A percentile compares a stretch with the other conserved stretches of the same genome.
Evolutionary conservation across 192 early-diverging fungal species (phyloP).

Genomic region (Entomortierella beljakovae): DNA sequence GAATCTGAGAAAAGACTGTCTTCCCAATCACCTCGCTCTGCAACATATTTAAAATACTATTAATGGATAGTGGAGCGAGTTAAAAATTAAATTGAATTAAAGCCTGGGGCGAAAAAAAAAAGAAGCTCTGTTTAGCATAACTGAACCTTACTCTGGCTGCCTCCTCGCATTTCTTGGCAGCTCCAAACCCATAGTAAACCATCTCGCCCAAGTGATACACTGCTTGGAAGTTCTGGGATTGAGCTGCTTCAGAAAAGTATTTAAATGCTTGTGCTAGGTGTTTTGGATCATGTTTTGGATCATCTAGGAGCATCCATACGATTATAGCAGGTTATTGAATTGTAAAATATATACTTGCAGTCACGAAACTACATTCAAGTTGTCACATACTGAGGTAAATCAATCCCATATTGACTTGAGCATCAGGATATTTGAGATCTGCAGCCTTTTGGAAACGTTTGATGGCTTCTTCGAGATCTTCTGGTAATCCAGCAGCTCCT

Average conservation of each 20-base stretch:
- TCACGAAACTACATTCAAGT: too few relatives aligned
- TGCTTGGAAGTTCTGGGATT: constrained; percentile 77
- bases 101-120: neutral
- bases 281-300: constrained; percentile 33
- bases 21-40: constrained; percentile 90
- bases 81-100: neutral
- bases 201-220: constrained; percentile 85
- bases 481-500: constrained; percentile 63
- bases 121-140: neutral
- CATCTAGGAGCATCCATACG: neutral
- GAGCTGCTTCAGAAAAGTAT: constrained; percentile 69
- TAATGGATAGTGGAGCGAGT: constrained; percentile 5
- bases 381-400: constrained; percentile 37
- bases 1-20: constrained; percentile 74
- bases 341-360: neutral
- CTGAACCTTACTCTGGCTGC: constrained; percentile 69
- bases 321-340: neutral
- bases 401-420: constrained; percentile 77
- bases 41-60: constrained; percentile 81
- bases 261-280: constrained; percentile 56
- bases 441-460: constrained; percentile 79
- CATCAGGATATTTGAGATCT: constrained; percentile 76
- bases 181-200: constrained; percentile 63
- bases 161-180: constrained; percentile 67
- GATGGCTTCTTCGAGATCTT: constrained; percentile 68